Base-by-base conservation (phyloP, 306 rosid species). In the Carpinus fangiana region DNA sequence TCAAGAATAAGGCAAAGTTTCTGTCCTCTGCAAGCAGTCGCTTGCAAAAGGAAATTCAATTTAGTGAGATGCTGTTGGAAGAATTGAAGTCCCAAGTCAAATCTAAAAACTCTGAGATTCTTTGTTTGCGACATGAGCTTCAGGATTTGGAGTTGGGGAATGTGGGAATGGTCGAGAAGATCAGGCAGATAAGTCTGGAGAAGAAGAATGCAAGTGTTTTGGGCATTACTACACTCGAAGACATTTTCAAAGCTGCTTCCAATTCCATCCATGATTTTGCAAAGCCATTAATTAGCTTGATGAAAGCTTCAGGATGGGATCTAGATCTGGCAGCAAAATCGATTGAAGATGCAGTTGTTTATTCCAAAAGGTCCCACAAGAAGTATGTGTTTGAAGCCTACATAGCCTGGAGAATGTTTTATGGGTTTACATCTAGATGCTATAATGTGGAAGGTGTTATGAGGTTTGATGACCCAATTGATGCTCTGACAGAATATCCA, bases 241-340 rank as follows among this genome's bases (percentile, higher is more conserved):
- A 90, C 70, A 82, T 81, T 8, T 86, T 83, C 76, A 73, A 59
- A 21, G 86, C 90, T 72, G 87, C 93, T 47, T 86, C 89, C 0
- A 88, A 88, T 77, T 90, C 92, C 55, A 78, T 94, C 59, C 97
- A 92, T 80, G 94, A 92, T 86, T 94, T 92, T 41, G 94, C 94
- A 7, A 94, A 90, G 83, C 92, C 97, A 3, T 76, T 94, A 43
- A 92, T 92, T 66, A 80, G 84, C 72, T 80, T 92, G 87, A 87
- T 92, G 97, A 92, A 89, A 81, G 94, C 91, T 80, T 83, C 97
- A 0, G 91, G 96, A 38, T 94, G 98, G 98, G 91, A 94, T 82
- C 88, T 92, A 73, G 90, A 90, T 80, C 61, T 31, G 76, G 98
- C 94, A 0, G 93, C 82, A 13, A 83, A 72, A 51, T 80, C 91